These are phyloP conservation scores for Picea abies DNA, from an alignment of 83 land plant species.

Conservation along the genomic window DNA sequence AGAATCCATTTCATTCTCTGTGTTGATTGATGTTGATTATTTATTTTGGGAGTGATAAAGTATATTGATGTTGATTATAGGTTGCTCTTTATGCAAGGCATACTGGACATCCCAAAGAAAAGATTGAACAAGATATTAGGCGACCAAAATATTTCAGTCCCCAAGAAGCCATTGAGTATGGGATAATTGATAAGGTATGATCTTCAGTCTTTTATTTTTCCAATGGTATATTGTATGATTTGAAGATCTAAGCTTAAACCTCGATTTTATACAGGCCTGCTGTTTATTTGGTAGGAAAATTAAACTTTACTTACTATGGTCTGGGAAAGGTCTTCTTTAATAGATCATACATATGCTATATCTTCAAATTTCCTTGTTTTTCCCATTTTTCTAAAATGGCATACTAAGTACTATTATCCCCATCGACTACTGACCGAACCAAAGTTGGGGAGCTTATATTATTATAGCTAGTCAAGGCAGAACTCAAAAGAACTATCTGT, in stretches of 20 bases:
- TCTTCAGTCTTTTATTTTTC: not conserved
- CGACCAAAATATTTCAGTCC: slow-evolving; percentile 96
- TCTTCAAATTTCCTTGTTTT: no score
- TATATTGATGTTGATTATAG: slow-evolving; percentile 24
- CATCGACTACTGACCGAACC: no score
- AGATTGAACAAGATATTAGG: slow-evolving; percentile 85
- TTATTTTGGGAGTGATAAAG: not conserved
- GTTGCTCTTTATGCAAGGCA: slow-evolving; percentile 65
- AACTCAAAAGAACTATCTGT: no score
- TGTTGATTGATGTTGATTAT: not conserved
- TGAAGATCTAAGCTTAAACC: not conserved
- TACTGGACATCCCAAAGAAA: slow-evolving; percentile 71
- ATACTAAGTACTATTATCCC: no score
- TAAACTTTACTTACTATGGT: no score
- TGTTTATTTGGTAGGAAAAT: no score
- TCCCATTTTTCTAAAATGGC: no score
- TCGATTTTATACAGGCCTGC: not conserved
- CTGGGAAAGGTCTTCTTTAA: no score
- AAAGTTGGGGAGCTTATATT: no score
- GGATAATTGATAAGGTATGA: slow-evolving; percentile 90
- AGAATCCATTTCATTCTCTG: not conserved
- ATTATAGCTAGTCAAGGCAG: no score
- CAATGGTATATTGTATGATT: not conserved
- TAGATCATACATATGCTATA: no score
- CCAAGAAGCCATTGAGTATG: slow-evolving; percentile 89